Conservation (phyloP, 2,329 filamentous ascomycete genomes). For the Diaporthe sp. region DNA sequence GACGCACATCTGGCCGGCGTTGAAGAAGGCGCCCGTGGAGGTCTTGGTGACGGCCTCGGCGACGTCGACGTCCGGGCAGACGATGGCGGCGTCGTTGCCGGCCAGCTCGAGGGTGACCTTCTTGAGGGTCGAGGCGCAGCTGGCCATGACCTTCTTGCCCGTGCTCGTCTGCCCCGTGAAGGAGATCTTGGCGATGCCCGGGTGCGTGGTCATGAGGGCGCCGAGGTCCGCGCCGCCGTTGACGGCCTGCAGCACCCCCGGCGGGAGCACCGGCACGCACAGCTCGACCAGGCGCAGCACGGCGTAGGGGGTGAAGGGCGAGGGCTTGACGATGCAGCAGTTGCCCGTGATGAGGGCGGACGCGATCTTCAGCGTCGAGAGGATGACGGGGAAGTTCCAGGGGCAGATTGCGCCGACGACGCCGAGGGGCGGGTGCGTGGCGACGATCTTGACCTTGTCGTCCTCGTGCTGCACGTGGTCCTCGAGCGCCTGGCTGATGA, state of each 20-base stretch:
- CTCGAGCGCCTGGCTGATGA: conserved; percentile 55
- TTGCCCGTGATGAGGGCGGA: conserved; percentile 66
- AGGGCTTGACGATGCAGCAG: conserved; percentile 64
- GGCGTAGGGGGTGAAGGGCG: conserved; percentile 65
- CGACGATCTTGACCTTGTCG: conserved; percentile 56
- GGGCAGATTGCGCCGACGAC: conserved; percentile 69
- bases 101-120: conserved; percentile 67
- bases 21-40: conserved; percentile 63
- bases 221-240: conserved; percentile 69
- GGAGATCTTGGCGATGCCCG: conserved; percentile 68
- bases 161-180: conserved; percentile 71
- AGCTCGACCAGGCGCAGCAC: conserved; percentile 61
- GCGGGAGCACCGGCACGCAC: conserved; percentile 65
- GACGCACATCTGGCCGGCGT: conserved; percentile 69
- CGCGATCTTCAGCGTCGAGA: conserved; percentile 64
- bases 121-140: conserved; percentile 66
- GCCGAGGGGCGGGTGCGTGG: conserved; percentile 62
- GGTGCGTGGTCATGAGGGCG: conserved; percentile 66
- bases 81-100: conserved; percentile 69
- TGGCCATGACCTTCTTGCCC: conserved; percentile 59
- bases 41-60: conserved; percentile 59
- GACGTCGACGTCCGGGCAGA: conserved; percentile 67
- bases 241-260: conserved; percentile 69
- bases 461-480: conserved; percentile 64
- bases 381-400: conserved; percentile 70